Evolutionary conservation across 2,329 filamentous ascomycete species (phyloP).

Genomic region (Chaetomium olivaceum): DNA sequence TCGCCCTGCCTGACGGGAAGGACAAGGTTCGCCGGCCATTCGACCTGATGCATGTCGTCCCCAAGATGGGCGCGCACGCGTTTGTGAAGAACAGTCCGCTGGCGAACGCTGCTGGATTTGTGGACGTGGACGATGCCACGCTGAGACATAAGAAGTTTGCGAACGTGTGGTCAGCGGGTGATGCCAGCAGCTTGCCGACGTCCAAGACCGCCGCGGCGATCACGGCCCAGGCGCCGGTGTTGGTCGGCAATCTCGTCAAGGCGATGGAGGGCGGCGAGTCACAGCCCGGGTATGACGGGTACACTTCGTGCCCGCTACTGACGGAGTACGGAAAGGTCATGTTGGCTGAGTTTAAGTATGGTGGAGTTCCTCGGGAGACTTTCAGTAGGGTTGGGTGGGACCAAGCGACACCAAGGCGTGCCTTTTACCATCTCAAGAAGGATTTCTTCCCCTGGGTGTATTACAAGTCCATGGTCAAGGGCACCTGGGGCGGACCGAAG

Average conservation of each 20-base stretch:
- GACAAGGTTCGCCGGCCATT: conserved; percentile 50
- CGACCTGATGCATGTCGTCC: conserved; percentile 57
- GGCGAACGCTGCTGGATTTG: conserved; percentile 57
- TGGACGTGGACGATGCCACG: conserved; percentile 57
- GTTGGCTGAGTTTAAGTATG: conserved; percentile 52
- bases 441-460: conserved; percentile 44
- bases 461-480: conserved; percentile 38
- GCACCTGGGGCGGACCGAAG: conserved; percentile 37
- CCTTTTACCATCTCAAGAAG: conserved; percentile 49
- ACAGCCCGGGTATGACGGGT: conserved; percentile 44
- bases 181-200: conserved; percentile 60
- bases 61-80: conserved; percentile 59
- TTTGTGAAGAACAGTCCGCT: conserved; percentile 56
- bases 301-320: conserved; percentile 49
- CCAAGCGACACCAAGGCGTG: conserved; percentile 42
- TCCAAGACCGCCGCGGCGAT: conserved; percentile 51
- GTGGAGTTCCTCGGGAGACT: conserved; percentile 48
- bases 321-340: conserved; percentile 48
- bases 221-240: conserved; percentile 46
- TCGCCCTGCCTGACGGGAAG: conserved; percentile 45
- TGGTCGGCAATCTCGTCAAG: conserved; percentile 45
- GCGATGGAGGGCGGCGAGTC: conserved; percentile 40
- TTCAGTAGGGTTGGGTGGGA: conserved; percentile 39
- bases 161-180: conserved; percentile 61
- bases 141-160: conserved; percentile 54